phyloP scores from a whole-genome alignment of 1,284 basidiomycete species.

The Peniophora sp. region DNA sequence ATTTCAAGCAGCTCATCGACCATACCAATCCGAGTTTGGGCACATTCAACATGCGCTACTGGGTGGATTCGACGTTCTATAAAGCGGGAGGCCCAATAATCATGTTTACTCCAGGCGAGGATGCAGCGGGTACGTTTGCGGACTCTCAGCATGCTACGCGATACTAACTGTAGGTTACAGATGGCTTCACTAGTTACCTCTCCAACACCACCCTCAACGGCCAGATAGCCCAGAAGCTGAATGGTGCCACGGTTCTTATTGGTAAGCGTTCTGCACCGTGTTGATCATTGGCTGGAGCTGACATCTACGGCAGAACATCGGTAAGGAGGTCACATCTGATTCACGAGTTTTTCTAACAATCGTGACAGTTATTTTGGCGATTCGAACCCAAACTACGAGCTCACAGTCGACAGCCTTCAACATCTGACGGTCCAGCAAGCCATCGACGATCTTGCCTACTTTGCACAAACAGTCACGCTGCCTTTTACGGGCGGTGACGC shows the following conservation, averaged over 20 bases:
- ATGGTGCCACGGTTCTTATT: constrained; percentile 55
- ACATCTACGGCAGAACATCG: too few relatives aligned
- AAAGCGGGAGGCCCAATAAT: constrained; percentile 60
- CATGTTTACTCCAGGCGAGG: constrained; percentile 44
- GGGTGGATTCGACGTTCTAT: constrained; percentile 59
- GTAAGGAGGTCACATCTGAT: too few relatives aligned
- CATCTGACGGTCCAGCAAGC: constrained; percentile 65
- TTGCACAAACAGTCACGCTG: constrained; percentile 56
- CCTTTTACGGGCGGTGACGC: constrained; percentile 58
- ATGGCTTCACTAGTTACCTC: constrained; percentile 47
- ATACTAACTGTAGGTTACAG: constrained; percentile 33
- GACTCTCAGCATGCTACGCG: constrained; percentile 25
- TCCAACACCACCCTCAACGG: constrained; percentile 62
- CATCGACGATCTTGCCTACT: constrained; percentile 64
- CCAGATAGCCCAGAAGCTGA: constrained; percentile 57
- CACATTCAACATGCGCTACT: constrained; percentile 69
- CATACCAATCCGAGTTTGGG: constrained; percentile 60
- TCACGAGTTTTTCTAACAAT: too few relatives aligned
- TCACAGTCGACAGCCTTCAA: constrained; percentile 49
- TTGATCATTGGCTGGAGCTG: too few relatives aligned
- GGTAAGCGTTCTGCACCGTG: constrained; percentile 11
- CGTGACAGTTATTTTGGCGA: constrained; percentile 34
- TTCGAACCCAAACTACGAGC: constrained; percentile 52
- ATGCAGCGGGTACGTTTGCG: constrained; percentile 19
- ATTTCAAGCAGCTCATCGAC: constrained; percentile 67